These are phyloP conservation scores for Zostera marina DNA, from an alignment of 116 monocot species.

Conservation along the genomic window DNA sequence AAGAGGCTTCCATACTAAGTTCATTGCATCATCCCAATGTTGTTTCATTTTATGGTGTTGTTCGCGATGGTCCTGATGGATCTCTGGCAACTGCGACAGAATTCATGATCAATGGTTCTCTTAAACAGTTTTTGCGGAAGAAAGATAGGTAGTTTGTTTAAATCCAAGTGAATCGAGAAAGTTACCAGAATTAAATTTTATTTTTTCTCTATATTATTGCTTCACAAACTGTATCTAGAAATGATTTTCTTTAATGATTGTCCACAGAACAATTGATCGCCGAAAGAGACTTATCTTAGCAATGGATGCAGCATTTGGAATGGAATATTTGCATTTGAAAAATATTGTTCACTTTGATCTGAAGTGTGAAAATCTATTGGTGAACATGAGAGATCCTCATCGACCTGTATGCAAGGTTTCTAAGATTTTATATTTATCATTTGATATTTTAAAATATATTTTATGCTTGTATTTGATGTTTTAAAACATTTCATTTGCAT, in stretches of 20 bases:
- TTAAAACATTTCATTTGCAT: too few relatives aligned
- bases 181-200: background rate
- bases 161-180: background rate
- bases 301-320: slow-evolving; percentile 94
- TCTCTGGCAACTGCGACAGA: slow-evolving; percentile 93
- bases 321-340: slow-evolving; percentile 95
- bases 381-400: slow-evolving; percentile 95
- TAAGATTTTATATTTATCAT: background rate
- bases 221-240: background rate
- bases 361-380: slow-evolving; percentile 93
- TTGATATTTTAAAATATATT: background rate
- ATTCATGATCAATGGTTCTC: slow-evolving; percentile 97
- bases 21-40: slow-evolving; percentile 95
- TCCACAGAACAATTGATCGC: slow-evolving; percentile 86
- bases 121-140: slow-evolving; percentile 89
- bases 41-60: slow-evolving; percentile 91
- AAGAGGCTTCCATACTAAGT: slow-evolving; percentile 69
- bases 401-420: slow-evolving; percentile 90
- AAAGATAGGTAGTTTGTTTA: slow-evolving; percentile 63
- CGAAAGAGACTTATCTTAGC: slow-evolving; percentile 90
- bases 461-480: background rate
- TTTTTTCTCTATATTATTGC: background rate
- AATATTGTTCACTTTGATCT: slow-evolving; percentile 98
- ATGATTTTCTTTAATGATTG: background rate
- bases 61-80: slow-evolving; percentile 89